These are phyloP conservation scores for Hagleromyces aurorensis DNA, from an alignment of 805 yeast species.

Conservation along the genomic window DNA sequence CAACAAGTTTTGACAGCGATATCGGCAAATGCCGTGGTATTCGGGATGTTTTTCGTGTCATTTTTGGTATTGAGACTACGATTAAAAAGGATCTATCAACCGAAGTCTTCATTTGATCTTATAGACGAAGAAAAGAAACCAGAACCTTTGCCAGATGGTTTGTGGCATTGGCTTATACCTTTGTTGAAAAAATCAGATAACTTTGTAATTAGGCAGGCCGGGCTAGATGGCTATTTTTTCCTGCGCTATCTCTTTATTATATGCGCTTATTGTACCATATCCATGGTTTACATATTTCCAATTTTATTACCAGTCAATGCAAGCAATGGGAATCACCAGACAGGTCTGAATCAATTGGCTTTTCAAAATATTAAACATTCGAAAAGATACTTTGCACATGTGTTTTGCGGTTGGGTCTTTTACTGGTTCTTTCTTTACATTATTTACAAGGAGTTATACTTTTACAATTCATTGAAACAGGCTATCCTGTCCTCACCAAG, in stretches of 20 bases:
- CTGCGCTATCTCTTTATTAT: slow-evolving; percentile 64
- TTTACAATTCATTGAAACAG: slow-evolving; percentile 66
- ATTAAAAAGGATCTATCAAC: slow-evolving; percentile 72
- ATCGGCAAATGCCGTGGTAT: slow-evolving; percentile 57
- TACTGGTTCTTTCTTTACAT: slow-evolving; percentile 64
- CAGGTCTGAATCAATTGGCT: slow-evolving; percentile 69
- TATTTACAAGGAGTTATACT: slow-evolving; percentile 74
- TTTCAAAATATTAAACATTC: slow-evolving; percentile 61
- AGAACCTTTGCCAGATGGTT: slow-evolving; percentile 62
- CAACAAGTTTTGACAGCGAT: slow-evolving; percentile 68
- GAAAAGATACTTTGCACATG: slow-evolving; percentile 78
- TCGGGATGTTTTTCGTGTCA: slow-evolving; percentile 48
- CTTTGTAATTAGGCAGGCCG: slow-evolving; percentile 77
- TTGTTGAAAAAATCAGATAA: slow-evolving; percentile 60
- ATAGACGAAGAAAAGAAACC: slow-evolving; percentile 58
- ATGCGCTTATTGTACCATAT: slow-evolving; percentile 44
- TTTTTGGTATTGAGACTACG: slow-evolving; percentile 64
- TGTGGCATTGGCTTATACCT: slow-evolving; percentile 61
- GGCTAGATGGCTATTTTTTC: slow-evolving; percentile 91
- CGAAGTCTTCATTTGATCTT: slow-evolving; percentile 61
- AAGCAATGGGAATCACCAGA: slow-evolving; percentile 48
- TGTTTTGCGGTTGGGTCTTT: slow-evolving; percentile 69
- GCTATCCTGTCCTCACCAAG: slow-evolving; percentile 76
- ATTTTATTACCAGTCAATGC: slow-evolving; percentile 82
- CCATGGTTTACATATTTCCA: slow-evolving; percentile 48